Percentiles rank a stretch among this genome's conserved stretches.
phyloP scores from a whole-genome alignment of 2,329 filamentous ascomycete species.

The Cordyceps cateniannulata region DNA sequence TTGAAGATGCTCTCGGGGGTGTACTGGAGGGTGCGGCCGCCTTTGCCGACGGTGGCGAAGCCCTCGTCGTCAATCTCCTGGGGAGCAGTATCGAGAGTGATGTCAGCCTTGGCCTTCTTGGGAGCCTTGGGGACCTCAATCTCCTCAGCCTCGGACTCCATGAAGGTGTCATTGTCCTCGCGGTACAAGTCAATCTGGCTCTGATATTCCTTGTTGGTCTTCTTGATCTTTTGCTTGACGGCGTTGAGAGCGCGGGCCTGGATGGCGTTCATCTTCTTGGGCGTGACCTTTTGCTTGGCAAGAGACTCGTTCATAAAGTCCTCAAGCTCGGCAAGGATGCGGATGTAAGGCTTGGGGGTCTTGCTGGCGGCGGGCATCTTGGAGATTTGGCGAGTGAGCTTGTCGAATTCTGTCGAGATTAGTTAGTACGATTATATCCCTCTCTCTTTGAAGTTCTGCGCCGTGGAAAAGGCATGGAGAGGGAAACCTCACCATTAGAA shows the following conservation, averaged over 20 bases:
- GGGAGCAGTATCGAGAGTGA: conserved; percentile 38
- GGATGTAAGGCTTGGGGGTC: conserved; percentile 86
- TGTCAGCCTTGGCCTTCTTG: conserved; percentile 40
- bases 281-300: conserved; percentile 89
- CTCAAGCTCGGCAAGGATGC: conserved; percentile 87
- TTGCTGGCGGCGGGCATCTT: conserved; percentile 74
- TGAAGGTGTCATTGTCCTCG: conserved; percentile 77
- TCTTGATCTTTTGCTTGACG: conserved; percentile 97
- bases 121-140: conserved; percentile 43
- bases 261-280: conserved; percentile 98
- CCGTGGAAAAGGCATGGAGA: neutral
- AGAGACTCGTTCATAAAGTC: conserved; percentile 90
- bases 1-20: conserved; percentile 98
- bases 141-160: conserved; percentile 73
- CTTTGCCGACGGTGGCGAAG: conserved; percentile 82
- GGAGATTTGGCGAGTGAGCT: conserved; percentile 77
- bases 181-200: conserved; percentile 82
- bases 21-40: conserved; percentile 83
- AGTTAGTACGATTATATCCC: conserved; percentile 15
- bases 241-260: conserved; percentile 92
- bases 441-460: neutral
- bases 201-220: conserved; percentile 94
- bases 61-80: conserved; percentile 71
- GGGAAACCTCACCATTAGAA: conserved; percentile 60
- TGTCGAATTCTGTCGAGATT: conserved; percentile 70